Evolutionary conservation across 2,329 filamentous ascomycete genomes (phyloP), one percentile per base, ranked within the genome.

Genomic region (Cercospora sp.): DNA sequence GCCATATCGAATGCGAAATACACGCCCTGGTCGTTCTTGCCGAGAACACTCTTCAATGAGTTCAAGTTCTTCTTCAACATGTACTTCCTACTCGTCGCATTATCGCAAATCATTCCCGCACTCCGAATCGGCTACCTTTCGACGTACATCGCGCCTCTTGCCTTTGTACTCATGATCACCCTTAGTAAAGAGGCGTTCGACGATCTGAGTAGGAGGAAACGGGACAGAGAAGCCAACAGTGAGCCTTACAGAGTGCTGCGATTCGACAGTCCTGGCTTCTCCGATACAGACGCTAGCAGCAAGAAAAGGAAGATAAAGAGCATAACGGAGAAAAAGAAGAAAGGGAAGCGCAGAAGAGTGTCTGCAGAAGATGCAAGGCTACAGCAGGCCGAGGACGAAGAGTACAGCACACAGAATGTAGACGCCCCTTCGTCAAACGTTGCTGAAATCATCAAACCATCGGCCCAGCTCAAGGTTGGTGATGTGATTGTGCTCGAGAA

Each of bases 51-150:
- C 23, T 99, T 97, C 81, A 98, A 98, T 81, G 95, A 99, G 78
- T 99, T 99, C 79, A 97, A 94, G 68, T 99, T 98, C 83, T 99
- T 99, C 82, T 97, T 99, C 85, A 99, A 99, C 85, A 92, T 98
- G 84, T 99, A 99, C 79, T 99, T 99, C 79, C 84, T 99, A 65
- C 88, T 98, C 28, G 95, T 99, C 60, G 96, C 95, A 6, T 81
- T 98, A 60, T 98, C 94, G 42, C 95, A 99, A 81, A 90, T 93
- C 53, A 94, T 99, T 75, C 94, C 93, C 3, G 87, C 91, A 23
- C 82, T 99, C 64, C 89, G 93, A 64, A 97, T 99, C 72, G 95
- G 95, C 65, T 98, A 97, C 79, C 86, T 99, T 69, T 92, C 92
- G 31, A 98, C 95, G 1, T 99, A 99, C 75, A 89, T 98, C 78